These are phyloP conservation scores for Botrytis pseudocinerea DNA, from an alignment of 2,329 filamentous ascomycete species.

Conservation along the genomic window DNA sequence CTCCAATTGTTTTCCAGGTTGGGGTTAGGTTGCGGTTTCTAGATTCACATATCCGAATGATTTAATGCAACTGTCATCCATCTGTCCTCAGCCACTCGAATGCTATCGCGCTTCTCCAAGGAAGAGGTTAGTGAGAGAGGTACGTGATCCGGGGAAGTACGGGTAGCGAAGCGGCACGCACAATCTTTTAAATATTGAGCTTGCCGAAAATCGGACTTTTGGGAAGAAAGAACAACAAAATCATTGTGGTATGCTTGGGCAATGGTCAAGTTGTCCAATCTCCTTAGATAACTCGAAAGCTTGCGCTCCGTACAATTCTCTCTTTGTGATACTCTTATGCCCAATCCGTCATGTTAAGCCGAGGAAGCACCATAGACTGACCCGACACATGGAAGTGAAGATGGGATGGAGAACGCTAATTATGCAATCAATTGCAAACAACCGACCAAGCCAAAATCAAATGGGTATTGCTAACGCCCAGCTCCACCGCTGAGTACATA, in stretches of 20 bases:
- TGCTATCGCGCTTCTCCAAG: conserved; percentile 8
- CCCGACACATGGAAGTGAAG: conserved; percentile 2
- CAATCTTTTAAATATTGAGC: not conserved
- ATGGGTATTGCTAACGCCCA: conserved; percentile 28
- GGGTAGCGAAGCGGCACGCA: conserved; percentile 8
- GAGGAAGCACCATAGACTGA: conserved; percentile 11
- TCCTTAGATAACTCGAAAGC: not conserved
- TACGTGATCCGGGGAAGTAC: conserved; percentile 4
- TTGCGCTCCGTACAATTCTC: not conserved
- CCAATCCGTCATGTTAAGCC: conserved; percentile 6
- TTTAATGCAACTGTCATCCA: not conserved
- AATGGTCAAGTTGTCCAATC: not conserved
- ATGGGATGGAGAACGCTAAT: conserved; percentile 2
- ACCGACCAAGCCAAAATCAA: not conserved
- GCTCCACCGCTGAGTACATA: conserved; percentile 37
- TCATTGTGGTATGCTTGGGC: not conserved
- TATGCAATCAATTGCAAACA: conserved; percentile 10
- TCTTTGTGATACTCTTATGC: conserved; percentile 1
- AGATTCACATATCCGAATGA: not conserved
- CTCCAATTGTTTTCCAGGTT: not conserved
- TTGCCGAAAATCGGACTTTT: not conserved
- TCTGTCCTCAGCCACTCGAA: conserved; percentile 1
- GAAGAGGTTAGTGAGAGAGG: not conserved
- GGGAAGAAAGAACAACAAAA: not conserved
- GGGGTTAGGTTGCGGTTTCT: not conserved